Evolutionary conservation across 352 stramenopile genomes (phyloP).

Genomic region (Aphanomyces cochlioides): DNA sequence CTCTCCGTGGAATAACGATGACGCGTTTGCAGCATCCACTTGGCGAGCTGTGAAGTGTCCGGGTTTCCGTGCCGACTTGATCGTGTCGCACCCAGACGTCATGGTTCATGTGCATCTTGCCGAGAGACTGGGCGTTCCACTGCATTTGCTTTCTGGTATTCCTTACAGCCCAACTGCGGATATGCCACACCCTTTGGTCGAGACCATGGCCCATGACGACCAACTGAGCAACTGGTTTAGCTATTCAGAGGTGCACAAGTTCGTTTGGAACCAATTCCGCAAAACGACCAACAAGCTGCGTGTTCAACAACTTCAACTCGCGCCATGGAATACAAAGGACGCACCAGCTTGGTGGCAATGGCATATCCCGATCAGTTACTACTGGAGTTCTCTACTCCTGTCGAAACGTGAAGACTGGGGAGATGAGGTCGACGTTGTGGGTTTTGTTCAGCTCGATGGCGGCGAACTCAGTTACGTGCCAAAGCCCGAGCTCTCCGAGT

Average conservation of each 20-base stretch:
- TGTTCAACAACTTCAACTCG: neutral
- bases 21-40: no score
- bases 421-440: constrained; percentile 50
- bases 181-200: constrained; percentile 53
- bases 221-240: neutral
- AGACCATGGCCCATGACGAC: neutral
- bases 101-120: neutral
- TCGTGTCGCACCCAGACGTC: neutral
- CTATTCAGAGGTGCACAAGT: neutral
- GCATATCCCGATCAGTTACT: constrained; percentile 58
- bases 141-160: neutral
- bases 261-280: neutral
- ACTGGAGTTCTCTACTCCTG: constrained; percentile 60
- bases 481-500: neutral
- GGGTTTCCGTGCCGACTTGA: no score
- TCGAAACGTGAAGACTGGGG: constrained; percentile 59
- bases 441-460: constrained; percentile 42
- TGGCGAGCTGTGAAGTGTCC: no score
- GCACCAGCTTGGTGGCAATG: constrained; percentile 35
- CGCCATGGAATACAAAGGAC: neutral
- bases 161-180: constrained; percentile 47
- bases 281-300: neutral
- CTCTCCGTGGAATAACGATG: no score
- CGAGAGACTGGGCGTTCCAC: neutral
- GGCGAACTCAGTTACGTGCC: neutral